These are phyloP conservation scores for Podila horticola DNA, from an alignment of 192 early-diverging fungal genomes.

Conservation along the genomic window DNA sequence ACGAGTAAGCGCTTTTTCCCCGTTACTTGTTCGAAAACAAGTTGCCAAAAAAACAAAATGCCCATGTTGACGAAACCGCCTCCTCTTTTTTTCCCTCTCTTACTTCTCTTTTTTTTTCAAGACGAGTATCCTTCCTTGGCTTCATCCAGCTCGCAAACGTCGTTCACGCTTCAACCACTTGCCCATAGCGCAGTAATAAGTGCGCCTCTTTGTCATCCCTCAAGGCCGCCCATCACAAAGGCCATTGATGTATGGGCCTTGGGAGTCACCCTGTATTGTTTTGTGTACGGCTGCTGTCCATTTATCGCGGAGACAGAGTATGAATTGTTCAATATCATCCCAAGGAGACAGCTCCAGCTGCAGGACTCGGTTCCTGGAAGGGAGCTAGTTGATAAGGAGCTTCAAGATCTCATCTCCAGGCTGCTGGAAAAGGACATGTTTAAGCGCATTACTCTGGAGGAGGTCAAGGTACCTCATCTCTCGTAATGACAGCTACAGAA, in stretches of 20 bases:
- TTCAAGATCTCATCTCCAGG: slow-evolving; percentile 77
- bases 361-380: slow-evolving; percentile 62
- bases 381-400: slow-evolving; percentile 59
- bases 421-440: slow-evolving; percentile 90
- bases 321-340: slow-evolving; percentile 94
- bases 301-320: slow-evolving; percentile 96
- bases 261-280: slow-evolving; percentile 95
- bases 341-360: slow-evolving; percentile 71
- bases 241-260: slow-evolving; percentile 99
- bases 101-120: no score
- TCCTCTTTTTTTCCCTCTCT: no score
- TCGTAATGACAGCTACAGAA: neutral
- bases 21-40: slow-evolving; percentile 13
- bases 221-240: slow-evolving; percentile 70
- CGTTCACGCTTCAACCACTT: slow-evolving; percentile 35
- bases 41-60: slow-evolving; percentile 12
- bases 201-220: slow-evolving; percentile 7
- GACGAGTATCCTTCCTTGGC: no score
- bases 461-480: slow-evolving; percentile 73
- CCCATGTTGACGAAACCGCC: slow-evolving; percentile 13
- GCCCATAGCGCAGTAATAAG: slow-evolving; percentile 9
- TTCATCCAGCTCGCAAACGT: slow-evolving; percentile 22
- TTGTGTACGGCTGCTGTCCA: slow-evolving; percentile 91
- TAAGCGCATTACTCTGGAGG: slow-evolving; percentile 84
- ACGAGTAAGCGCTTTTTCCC: slow-evolving; percentile 51